A percentile compares a stretch with the other conserved stretches of the same genome.
Conservation (phyloP, 305 asterid species). For the Ilex paraguariensis region DNA sequence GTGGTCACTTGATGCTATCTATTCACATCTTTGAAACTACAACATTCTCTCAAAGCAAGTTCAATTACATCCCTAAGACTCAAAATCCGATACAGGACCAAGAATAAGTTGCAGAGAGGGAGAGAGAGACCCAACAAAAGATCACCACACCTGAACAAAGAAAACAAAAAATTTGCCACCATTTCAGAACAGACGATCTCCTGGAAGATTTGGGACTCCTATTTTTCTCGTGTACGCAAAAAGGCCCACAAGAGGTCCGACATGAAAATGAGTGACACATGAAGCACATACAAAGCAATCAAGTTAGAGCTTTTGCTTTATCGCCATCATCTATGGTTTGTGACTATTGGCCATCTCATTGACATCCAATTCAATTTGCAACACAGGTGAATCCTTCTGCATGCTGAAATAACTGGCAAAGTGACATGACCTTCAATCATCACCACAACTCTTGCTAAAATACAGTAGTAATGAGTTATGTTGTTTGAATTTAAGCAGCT, state of each 20-base stretch:
- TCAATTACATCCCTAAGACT: neutral
- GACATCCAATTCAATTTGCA: constrained; percentile 78
- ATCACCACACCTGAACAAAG: neutral
- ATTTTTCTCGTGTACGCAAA: neutral
- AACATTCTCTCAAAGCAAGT: neutral
- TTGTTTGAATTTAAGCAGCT: neutral
- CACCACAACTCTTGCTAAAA: no score
- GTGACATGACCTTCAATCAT: neutral
- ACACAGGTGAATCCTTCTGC: constrained; percentile 52
- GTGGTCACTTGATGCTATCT: no score
- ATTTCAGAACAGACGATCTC: constrained; percentile 4
- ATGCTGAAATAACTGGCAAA: constrained; percentile 45
- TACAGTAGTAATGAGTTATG: neutral
- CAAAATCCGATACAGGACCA: neutral
- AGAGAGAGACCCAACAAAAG: no score
- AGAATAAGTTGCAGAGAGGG: no score
- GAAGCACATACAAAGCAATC: neutral
- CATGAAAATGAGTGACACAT: constrained; percentile 6
- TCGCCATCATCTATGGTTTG: constrained; percentile 33
- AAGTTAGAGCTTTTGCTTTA: neutral
- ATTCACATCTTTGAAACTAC: neutral
- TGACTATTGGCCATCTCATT: constrained; percentile 76
- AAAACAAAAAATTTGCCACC: constrained; percentile 3
- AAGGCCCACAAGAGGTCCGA: constrained; percentile 7
- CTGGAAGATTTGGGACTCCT: constrained; percentile 3